These are phyloP conservation scores for Pythium insidiosum DNA, from an alignment of 352 stramenopile species.

Conservation along the genomic window DNA sequence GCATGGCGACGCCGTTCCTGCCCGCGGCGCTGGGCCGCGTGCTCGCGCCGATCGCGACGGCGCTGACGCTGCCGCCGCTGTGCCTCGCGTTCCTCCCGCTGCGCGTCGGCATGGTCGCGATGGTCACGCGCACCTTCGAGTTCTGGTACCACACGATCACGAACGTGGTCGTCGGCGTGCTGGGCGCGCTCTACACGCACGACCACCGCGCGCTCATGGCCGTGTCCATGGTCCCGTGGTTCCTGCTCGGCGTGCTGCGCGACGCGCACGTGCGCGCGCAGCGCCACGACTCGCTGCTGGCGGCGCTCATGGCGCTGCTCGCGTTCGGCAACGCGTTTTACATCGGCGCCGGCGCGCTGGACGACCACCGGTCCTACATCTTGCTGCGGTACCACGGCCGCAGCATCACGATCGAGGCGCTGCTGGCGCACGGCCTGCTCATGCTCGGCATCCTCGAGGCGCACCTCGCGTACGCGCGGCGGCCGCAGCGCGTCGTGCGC, in stretches of 20 bases:
- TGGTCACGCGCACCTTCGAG: background rate
- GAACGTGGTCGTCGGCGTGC: background rate
- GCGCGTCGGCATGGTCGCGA: background rate
- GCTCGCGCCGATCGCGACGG: background rate
- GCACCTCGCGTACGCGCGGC: constrained; percentile 2
- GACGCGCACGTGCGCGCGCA: constrained; percentile 2
- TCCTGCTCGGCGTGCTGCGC: background rate
- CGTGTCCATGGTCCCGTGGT: background rate
- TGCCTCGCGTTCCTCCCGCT: background rate
- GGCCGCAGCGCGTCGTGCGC: background rate
- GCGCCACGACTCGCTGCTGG: background rate
- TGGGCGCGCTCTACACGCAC: background rate
- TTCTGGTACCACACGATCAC: background rate
- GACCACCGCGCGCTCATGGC: background rate
- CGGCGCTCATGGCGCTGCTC: background rate
- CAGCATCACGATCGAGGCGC: background rate
- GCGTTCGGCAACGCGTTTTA: background rate
- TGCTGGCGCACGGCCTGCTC: background rate
- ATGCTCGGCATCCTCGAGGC: background rate
- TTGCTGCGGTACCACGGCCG: background rate
- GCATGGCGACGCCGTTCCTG: background rate
- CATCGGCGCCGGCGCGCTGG: background rate
- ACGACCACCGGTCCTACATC: background rate
- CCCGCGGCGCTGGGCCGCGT: too few species aligned
- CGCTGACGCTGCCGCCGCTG: background rate